Percentiles rank a stretch among this genome's conserved stretches.
Evolutionary conservation across 129 eudicot species (phyloP).

Genomic region (Flaveria bidentis): DNA sequence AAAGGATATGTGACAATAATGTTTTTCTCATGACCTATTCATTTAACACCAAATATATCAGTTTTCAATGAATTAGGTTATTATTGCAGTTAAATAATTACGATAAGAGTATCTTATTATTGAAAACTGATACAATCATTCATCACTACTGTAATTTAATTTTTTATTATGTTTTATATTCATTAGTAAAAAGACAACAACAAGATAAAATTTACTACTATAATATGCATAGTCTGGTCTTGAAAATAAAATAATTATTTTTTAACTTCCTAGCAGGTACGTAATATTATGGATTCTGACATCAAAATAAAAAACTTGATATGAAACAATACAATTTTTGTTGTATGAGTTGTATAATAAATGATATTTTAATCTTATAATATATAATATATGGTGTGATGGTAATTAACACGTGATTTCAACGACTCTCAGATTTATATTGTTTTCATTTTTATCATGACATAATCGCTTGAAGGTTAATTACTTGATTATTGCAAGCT

Average conservation of each 20-base stretch:
- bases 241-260: background rate
- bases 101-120: background rate
- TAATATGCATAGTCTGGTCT: background rate
- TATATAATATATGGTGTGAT: too few relatives aligned
- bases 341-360: too few relatives aligned
- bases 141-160: background rate
- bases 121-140: constrained; percentile 1
- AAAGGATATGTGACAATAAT: background rate
- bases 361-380: too few relatives aligned
- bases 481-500: too few relatives aligned
- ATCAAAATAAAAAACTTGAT: too few relatives aligned
- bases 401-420: too few relatives aligned
- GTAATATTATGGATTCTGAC: background rate
- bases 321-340: too few relatives aligned
- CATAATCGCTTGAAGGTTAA: too few relatives aligned
- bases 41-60: constrained; percentile 12
- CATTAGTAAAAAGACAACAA: background rate
- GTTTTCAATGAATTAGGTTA: constrained; percentile 8
- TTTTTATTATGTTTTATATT: background rate
- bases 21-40: constrained; percentile 10
- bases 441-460: too few relatives aligned
- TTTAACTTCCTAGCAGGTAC: background rate
- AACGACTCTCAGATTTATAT: too few relatives aligned
- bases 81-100: background rate
- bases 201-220: background rate